Evolutionary conservation across 2,329 filamentous ascomycete species (phyloP).

Genomic region (Rhynchosporium agropyri): DNA sequence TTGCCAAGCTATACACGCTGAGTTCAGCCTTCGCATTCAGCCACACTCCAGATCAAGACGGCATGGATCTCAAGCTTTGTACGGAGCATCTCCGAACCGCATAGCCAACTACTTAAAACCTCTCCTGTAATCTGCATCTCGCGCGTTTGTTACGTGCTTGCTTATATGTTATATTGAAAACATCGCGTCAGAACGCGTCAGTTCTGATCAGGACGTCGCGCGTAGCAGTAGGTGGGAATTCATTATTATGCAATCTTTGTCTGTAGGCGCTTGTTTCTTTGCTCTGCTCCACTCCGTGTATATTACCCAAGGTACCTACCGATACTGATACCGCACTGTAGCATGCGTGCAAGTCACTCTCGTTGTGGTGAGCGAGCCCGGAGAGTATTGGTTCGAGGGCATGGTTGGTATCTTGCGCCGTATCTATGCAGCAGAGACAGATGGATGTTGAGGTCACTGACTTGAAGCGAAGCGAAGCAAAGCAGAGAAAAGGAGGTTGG

Average conservation of each 20-base stretch:
- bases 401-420: no score
- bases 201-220: background rate
- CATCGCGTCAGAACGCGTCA: constrained; percentile 4
- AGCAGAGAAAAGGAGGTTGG: background rate
- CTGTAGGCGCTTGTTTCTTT: background rate
- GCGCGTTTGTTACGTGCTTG: background rate
- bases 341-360: no score
- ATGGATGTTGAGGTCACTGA: background rate
- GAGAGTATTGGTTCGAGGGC: no score
- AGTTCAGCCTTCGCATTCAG: no score
- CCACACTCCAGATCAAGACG: no score
- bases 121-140: background rate
- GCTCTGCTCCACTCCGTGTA: background rate
- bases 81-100: no score
- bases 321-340: background rate
- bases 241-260: background rate
- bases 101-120: no score
- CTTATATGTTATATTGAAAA: background rate
- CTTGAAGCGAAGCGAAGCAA: background rate
- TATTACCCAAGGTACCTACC: background rate
- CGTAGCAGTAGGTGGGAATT: background rate
- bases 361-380: no score
- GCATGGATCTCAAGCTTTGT: no score
- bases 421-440: background rate
- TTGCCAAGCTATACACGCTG: no score